Conservation (phyloP, 139 green algal species). For the Tetradesmus obliquus region DNA sequence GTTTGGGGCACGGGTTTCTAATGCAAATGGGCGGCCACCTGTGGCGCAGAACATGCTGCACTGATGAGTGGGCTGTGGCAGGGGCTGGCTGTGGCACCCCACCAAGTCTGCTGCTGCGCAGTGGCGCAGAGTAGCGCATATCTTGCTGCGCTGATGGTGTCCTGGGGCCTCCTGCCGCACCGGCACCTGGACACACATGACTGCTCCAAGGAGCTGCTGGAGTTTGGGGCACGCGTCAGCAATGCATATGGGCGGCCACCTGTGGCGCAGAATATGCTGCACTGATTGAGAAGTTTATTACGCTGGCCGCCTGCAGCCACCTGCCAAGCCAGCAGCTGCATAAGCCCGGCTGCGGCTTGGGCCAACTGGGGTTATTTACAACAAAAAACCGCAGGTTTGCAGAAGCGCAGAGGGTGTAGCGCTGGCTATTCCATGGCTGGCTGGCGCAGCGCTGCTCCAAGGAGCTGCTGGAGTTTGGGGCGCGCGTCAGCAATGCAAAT, state of each 20-base stretch:
- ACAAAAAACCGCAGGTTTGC: too few species aligned
- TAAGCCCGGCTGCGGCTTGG: neutral
- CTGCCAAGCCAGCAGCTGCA: too few species aligned
- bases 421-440: too few species aligned
- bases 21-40: slow-evolving; percentile 62
- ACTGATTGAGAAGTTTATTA: neutral
- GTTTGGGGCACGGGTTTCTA: slow-evolving; percentile 77
- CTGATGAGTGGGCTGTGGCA: neutral
- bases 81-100: too few species aligned
- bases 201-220: slow-evolving; percentile 82
- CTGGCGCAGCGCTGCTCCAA: slow-evolving; percentile 56
- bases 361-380: neutral
- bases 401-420: too few species aligned
- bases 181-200: slow-evolving; percentile 62
- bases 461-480: slow-evolving; percentile 87
- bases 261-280: neutral
- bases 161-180: slow-evolving; percentile 69
- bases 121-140: too few species aligned
- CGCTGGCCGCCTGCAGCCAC: too few species aligned
- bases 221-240: slow-evolving; percentile 81
- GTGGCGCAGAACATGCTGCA: neutral
- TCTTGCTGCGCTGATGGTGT: too few species aligned
- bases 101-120: too few species aligned
- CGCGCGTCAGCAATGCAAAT: slow-evolving; percentile 75
- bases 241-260: slow-evolving; percentile 62